Base-by-base conservation (phyloP, 768 basidiomycete species). In the Hortiboletus flavorubellus region DNA sequence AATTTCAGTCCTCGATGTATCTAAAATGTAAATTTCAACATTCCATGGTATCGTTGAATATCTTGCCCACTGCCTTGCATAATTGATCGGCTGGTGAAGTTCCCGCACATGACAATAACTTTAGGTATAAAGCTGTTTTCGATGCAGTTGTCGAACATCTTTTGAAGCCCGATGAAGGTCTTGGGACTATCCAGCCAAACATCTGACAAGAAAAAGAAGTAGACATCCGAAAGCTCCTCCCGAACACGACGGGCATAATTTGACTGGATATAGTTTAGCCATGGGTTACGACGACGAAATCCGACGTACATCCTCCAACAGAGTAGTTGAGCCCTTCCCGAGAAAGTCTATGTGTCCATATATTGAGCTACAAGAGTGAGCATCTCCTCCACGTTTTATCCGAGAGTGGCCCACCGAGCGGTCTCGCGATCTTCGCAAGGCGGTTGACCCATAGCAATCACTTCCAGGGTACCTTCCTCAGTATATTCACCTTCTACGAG, bases 321-420 rank as follows among this genome's bases (percentile, higher is more conserved):
- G 72, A 2, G 95, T 93, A 2, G 94, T 89, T 4, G 91, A 85
- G 2, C 97, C 97, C 63, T 89, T 86, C n/a, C 97, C 97, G 11
- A 98, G 80, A 66, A 98, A 97, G 70, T 99, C 97, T 31, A 98
- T 86, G 66, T 98, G 97, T 0, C 95, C 97, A 66, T 91, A 97
- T 60, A 98, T 87, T 39, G 89, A 92, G 60, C 93, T 95, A 66
- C 10, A 41, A 46, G 37, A 40, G 53, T 64, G 49, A 70, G 44
- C 35, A 45, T 4, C 5, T 15, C 14, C 41, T 34, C 35, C n/a
- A n/a, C 12, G 21, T 30, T 29, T 37, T 16, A 9, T 37, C 47
- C 10, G 34, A 21, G 39, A 21, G 40, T 29, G 37, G 61, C 80
- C 58, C 65, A 93, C 91, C 93, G 80, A 15, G 96, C 86, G 2